A percentile compares a stretch with the other conserved stretches of the same genome.
phyloP scores from a whole-genome alignment of 2,329 filamentous ascomycete genomes.

The Kalmusia sp. region DNA sequence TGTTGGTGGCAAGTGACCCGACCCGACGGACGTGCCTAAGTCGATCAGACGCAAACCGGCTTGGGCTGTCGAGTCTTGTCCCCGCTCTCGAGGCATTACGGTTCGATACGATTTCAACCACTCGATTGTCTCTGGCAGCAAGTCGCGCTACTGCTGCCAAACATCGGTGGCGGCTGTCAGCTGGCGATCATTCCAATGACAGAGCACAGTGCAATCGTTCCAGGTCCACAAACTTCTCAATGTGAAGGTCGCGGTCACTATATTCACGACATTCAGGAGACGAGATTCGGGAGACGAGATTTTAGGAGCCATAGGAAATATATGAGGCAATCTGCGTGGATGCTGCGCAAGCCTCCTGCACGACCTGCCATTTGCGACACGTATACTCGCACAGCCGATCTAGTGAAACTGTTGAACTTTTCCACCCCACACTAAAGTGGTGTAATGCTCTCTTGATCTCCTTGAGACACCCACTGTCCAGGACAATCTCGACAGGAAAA shows the following conservation, averaged over 20 bases:
- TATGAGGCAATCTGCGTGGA: constrained; percentile 15
- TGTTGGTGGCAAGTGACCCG: constrained; percentile 18
- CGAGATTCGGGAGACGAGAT: not conserved
- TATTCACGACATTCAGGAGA: not conserved
- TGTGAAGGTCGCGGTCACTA: constrained; percentile 8
- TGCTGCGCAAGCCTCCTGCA: constrained; percentile 19
- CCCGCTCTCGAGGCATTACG: constrained; percentile 12
- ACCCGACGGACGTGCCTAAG: constrained; percentile 7
- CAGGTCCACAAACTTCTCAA: constrained; percentile 13
- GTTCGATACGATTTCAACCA: constrained; percentile 1
- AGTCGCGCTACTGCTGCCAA: constrained; percentile 21
- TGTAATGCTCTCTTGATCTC: constrained; percentile 3
- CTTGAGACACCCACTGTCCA: not conserved
- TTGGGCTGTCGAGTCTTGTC: constrained; percentile 9
- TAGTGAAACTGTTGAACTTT: constrained; percentile 38
- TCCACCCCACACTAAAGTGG: constrained; percentile 27
- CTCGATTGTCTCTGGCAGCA: constrained; percentile 6
- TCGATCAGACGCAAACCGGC: constrained; percentile 10
- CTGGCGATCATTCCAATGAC: constrained; percentile 20
- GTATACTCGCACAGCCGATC: constrained; percentile 40
- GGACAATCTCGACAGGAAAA: not conserved
- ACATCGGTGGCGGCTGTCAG: constrained; percentile 32
- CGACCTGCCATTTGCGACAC: constrained; percentile 22
- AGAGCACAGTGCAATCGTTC: constrained; percentile 8
- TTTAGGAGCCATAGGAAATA: not conserved